Evolutionary conservation across 805 yeast species (phyloP), one percentile per base, ranked within the genome.

Genomic region (Wickerhamomyces silvicola): DNA sequence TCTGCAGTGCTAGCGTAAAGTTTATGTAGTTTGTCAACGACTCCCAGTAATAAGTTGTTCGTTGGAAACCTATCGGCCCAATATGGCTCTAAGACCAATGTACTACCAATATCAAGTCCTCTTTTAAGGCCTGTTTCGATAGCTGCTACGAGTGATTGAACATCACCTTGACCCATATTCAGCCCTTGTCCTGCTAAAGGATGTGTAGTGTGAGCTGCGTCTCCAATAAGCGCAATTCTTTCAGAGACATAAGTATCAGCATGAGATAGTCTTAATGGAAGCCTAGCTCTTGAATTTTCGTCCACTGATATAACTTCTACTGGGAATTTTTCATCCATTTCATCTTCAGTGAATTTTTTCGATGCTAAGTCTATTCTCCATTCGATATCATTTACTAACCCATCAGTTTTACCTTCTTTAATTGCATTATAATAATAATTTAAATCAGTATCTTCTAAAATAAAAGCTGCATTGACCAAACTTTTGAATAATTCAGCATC

Each of bases 121-220:
- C 95, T 66, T 24, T 64, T 63, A 3, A 73, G 60, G 1, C 94
- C 94, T 8, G 40, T 62, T 42, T 84, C 94, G 18, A 92, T 50
- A 0, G 90, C 83, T 2, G 53, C 61, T 1, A 80, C 76, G 19
- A 92, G 64, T 2, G 78, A 63, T 36, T 78, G 77, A 2, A 85
- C 96, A 54, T 92, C 98, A 18, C 81, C 79, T 56, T 88, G 97
- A 14, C 98, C 98, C 95, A 90, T 87, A 57, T 92, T 92, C 35
- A 92, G 70, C 17, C 98, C 98, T 59, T 92, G 98, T 8, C 98
- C 98, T 4, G 97, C 97, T 38, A 92, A 66, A 3, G 98, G 98
- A 55, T 92, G 97, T 2, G 95, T 85, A 0, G 97, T 81, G 48
- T 92, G 98, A 0, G 97, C 97, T 2, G 98, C 97, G 59, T 92